A percentile compares a stretch with the other conserved stretches of the same genome.
phyloP scores from a whole-genome alignment of 2,329 filamentous ascomycete species.

The Fusarium foetens region DNA sequence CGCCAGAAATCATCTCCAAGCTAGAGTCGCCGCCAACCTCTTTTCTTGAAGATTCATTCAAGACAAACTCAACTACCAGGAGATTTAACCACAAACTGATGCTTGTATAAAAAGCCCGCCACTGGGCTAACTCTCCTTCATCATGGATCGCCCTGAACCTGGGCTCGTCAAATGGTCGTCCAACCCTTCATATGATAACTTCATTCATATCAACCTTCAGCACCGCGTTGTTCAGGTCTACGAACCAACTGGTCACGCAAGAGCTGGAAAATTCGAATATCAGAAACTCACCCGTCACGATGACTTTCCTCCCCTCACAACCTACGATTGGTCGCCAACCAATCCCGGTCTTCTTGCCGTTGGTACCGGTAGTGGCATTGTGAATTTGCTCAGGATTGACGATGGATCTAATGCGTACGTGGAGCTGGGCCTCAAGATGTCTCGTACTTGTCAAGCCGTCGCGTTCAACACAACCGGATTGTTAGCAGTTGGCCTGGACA shows the following conservation, averaged over 20 bases:
- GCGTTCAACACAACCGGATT: slow-evolving; percentile 79
- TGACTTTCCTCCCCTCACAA: slow-evolving; percentile 71
- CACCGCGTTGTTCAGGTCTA: slow-evolving; percentile 72
- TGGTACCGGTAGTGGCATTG: slow-evolving; percentile 78
- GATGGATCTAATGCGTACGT: slow-evolving; percentile 72
- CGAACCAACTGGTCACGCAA: slow-evolving; percentile 68
- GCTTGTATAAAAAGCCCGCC: not conserved
- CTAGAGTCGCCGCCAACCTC: slow-evolving; percentile 1
- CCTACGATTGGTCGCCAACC: slow-evolving; percentile 73
- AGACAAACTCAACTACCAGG: not conserved
- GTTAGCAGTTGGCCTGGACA: slow-evolving; percentile 81
- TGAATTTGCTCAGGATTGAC: slow-evolving; percentile 78
- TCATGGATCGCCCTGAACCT: slow-evolving; percentile 68
- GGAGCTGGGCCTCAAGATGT: slow-evolving; percentile 77
- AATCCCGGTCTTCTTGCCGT: slow-evolving; percentile 76
- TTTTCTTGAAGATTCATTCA: not conserved
- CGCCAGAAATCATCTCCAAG: not conserved
- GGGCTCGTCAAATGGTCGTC: slow-evolving; percentile 75
- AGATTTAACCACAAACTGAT: not conserved
- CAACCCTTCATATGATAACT: slow-evolving; percentile 66
- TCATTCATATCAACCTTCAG: slow-evolving; percentile 73
- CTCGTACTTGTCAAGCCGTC: slow-evolving; percentile 82
- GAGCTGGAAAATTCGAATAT: slow-evolving; percentile 67
- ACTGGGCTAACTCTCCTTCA: slow-evolving; percentile 24
- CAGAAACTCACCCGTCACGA: slow-evolving; percentile 67